Base-by-base conservation (phyloP, 2,329 filamentous ascomycete genomes). In the Gaeumannomyces sp. region DNA sequence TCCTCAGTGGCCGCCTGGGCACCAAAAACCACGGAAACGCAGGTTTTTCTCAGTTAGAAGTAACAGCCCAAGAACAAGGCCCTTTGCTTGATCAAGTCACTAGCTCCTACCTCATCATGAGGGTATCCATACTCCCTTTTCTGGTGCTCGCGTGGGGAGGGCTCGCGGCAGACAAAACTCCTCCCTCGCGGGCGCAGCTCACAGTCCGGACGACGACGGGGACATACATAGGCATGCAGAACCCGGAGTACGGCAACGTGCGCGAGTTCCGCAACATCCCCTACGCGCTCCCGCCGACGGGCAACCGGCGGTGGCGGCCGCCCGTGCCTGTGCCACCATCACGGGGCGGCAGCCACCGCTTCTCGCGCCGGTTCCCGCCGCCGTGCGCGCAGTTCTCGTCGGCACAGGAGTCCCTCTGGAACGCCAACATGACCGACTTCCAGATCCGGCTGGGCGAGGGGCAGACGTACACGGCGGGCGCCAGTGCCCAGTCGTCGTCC, bases 191-290 rank as follows among this genome's bases (percentile, higher is more conserved):
- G 19, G 22, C 22, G 3, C 45, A 53, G 45, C 70, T 76, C 33
- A 75, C 71, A 4, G 70, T 76, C 22, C 64, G 64, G 53, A 75
- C 74, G 6, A 68, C 69, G 6, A 75, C 74, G 4, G 75, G 75
- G 53, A 67, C 65, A 28, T 77, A 69, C 68, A 76, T 74, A 13
- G 74, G 75, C 27, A 65, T 76, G 28, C 66, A 75, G 35, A 74
- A 75, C 58, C 67, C 70, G 25, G 64, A 72, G 25, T 73, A 72
- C 45, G 72, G 74, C n/a, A 68, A 73, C 25, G 74, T 75, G 1
- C 72, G 72, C 27, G 75, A 78, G 65, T 78, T 76, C 66, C 75
- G 74, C 56, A 69, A 71, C 56, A 76, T 78, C 53, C 74, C 76
- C 1, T 79, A 75, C 65, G 76, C 75, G 4, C 69, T 77, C 62